A percentile compares a stretch with the other conserved stretches of the same genome.
These are phyloP conservation scores for Gilbertella persicaria DNA, from an alignment of 371 early-diverging fungal genomes.

Conservation along the genomic window DNA sequence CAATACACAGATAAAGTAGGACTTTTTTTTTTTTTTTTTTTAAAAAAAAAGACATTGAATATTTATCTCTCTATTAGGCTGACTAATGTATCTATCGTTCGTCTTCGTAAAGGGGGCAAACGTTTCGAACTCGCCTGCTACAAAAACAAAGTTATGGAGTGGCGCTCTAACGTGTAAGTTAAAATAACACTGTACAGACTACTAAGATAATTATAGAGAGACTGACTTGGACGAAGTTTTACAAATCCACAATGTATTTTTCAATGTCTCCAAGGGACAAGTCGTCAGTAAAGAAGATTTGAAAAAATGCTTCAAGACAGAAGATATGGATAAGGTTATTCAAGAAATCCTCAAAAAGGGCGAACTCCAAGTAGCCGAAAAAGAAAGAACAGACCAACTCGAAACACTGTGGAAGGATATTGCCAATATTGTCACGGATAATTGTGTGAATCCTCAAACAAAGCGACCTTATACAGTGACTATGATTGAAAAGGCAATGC, in stretches of 20 bases:
- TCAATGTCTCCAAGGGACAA: slow-evolving; percentile 97
- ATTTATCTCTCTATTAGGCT: slow-evolving; percentile 50
- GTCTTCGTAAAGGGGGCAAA: slow-evolving; percentile 95
- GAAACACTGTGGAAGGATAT: slow-evolving; percentile 86
- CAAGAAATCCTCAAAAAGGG: slow-evolving; percentile 93
- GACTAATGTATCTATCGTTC: slow-evolving; percentile 95
- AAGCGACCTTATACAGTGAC: slow-evolving; percentile 94
- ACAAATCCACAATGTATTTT: slow-evolving; percentile 90
- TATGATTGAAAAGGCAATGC: slow-evolving; percentile 97
- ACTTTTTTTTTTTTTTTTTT: not conserved
- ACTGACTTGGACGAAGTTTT: slow-evolving; percentile 96
- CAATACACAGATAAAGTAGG: too few species aligned
- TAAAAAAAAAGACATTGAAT: not conserved
- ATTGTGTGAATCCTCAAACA: slow-evolving; percentile 93
- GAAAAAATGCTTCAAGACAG: slow-evolving; percentile 85
- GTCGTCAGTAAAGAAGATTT: slow-evolving; percentile 90
- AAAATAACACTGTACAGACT: not conserved
- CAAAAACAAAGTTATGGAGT: slow-evolving; percentile 98
- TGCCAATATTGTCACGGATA: slow-evolving; percentile 90
- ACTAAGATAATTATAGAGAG: slow-evolving; percentile 61
- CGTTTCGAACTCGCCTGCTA: slow-evolving; percentile 98
- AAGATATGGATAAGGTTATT: slow-evolving; percentile 80
- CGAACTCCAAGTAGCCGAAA: slow-evolving; percentile 94
- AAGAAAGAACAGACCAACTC: slow-evolving; percentile 88
- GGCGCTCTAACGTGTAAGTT: slow-evolving; percentile 88